A percentile compares a stretch with the other conserved stretches of the same genome.
phyloP scores from a whole-genome alignment of 148 eudicot genomes.

The Fagopyrum esculentum region DNA sequence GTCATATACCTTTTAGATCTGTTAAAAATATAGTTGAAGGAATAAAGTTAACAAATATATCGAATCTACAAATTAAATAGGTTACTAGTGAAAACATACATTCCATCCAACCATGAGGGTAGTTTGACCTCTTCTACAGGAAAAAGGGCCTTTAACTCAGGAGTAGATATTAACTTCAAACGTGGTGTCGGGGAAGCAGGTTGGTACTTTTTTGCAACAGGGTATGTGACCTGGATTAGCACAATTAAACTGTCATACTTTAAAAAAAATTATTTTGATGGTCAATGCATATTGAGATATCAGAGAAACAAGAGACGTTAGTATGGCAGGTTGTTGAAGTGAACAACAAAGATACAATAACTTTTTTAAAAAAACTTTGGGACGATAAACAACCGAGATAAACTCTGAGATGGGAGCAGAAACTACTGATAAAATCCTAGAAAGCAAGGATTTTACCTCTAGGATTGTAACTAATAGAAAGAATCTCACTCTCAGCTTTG shows the following conservation, averaged over 20 bases:
- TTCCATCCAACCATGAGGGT: conserved; percentile 81
- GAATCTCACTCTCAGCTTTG: too few relatives aligned
- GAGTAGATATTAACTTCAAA: conserved; percentile 66
- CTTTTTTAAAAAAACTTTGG: background rate
- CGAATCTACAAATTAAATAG: background rate
- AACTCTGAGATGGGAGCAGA: too few relatives aligned
- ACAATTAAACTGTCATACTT: background rate
- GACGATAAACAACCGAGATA: background rate
- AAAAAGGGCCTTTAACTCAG: conserved; percentile 74
- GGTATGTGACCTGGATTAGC: conserved; percentile 57
- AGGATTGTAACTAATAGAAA: too few relatives aligned
- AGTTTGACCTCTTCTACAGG: conserved; percentile 85
- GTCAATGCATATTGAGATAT: background rate
- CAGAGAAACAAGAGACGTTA: background rate
- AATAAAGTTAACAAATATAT: background rate
- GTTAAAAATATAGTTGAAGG: background rate
- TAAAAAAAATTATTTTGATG: background rate
- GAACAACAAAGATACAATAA: background rate
- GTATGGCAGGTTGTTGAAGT: background rate
- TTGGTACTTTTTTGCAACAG: conserved; percentile 66
- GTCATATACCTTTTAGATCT: background rate
- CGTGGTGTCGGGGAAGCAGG: conserved; percentile 64
- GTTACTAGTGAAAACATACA: conserved; percentile 35
- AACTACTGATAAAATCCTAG: too few relatives aligned
- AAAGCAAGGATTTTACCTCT: too few relatives aligned